Evolutionary conservation across 306 rosid genomes (phyloP).

Genomic region (Ormosia semicastrata): DNA sequence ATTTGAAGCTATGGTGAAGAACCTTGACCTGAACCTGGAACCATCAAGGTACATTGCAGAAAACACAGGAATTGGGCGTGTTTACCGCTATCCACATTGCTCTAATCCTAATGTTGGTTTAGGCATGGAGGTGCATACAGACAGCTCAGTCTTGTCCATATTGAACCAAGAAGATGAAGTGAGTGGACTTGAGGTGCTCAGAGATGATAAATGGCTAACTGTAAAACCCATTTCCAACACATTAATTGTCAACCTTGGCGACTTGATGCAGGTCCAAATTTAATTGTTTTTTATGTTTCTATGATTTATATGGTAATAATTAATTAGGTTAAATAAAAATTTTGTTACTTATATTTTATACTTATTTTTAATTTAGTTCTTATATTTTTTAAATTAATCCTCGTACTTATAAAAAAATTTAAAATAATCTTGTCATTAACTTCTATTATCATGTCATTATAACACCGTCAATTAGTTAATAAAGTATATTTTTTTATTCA

Average conservation of each 20-base stretch:
- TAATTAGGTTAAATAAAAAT: too few species aligned
- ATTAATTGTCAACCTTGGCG: conserved; percentile 58
- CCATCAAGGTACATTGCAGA: conserved; percentile 24
- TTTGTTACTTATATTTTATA: too few species aligned
- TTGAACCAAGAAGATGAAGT: conserved; percentile 42
- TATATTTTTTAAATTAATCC: too few species aligned
- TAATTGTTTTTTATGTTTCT: neutral
- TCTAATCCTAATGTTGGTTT: conserved; percentile 18
- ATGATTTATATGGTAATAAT: neutral
- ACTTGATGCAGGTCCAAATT: conserved; percentile 63
- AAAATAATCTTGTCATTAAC: too few species aligned
- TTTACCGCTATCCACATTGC: conserved; percentile 54
- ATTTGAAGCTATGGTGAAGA: conserved; percentile 37
- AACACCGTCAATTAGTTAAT: too few species aligned
- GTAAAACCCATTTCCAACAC: conserved; percentile 46
- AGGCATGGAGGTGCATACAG: conserved; percentile 62
- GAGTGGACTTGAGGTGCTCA: conserved; percentile 54
- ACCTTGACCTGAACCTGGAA: conserved; percentile 26
- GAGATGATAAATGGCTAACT: conserved; percentile 40
- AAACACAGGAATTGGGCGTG: conserved; percentile 44
- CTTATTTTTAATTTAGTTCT: neutral
- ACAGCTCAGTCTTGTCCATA: conserved; percentile 59
- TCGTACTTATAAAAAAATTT: too few species aligned
- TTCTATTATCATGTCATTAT: too few species aligned
- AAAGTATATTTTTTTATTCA: too few species aligned